Percentiles rank a stretch among this genome's conserved stretches.
phyloP scores from a whole-genome alignment of 1,139 yeast genomes.

The Martiniozyma asiatica region DNA sequence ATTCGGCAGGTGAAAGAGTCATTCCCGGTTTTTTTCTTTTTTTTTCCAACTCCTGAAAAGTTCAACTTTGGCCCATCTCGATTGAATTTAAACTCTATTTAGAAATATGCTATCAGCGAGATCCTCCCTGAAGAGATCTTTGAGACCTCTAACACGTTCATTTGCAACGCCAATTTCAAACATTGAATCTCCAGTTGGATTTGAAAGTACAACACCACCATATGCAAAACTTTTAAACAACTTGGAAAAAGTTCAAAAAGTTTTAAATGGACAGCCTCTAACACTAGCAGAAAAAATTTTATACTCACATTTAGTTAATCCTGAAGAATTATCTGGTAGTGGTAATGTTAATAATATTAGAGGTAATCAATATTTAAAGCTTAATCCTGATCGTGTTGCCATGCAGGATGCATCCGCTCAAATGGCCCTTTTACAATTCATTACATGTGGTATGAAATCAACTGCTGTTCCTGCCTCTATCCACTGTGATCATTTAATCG shows the following conservation, averaged over 20 bases:
- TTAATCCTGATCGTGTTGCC: constrained; percentile 96
- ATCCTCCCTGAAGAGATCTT: constrained; percentile 2
- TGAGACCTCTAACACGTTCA: constrained; percentile 10
- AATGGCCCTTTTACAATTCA: constrained; percentile 91
- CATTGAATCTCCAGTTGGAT: constrained; percentile 45
- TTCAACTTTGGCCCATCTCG: too few species aligned
- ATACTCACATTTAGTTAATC: constrained; percentile 80
- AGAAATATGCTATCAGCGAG: constrained; percentile 1
- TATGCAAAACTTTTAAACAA: constrained; percentile 63
- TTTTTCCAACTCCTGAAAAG: not conserved
- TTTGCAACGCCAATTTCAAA: constrained; percentile 20
- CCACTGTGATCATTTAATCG: constrained; percentile 95
- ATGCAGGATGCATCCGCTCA: constrained; percentile 99
- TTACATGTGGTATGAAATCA: constrained; percentile 82
- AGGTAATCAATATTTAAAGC: constrained; percentile 76
- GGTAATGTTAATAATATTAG: constrained; percentile 48
- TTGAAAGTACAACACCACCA: constrained; percentile 70
- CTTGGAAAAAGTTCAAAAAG: constrained; percentile 46
- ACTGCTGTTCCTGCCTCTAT: constrained; percentile 91
- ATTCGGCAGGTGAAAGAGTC: not conserved
- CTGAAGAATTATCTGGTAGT: constrained; percentile 60
- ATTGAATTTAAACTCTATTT: not conserved
- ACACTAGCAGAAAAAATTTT: constrained; percentile 90
- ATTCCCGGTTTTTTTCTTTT: constrained; percentile 1
- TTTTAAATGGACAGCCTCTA: constrained; percentile 61